Conservation (phyloP, 805 yeast species). For the Spathaspora arborariae region DNA sequence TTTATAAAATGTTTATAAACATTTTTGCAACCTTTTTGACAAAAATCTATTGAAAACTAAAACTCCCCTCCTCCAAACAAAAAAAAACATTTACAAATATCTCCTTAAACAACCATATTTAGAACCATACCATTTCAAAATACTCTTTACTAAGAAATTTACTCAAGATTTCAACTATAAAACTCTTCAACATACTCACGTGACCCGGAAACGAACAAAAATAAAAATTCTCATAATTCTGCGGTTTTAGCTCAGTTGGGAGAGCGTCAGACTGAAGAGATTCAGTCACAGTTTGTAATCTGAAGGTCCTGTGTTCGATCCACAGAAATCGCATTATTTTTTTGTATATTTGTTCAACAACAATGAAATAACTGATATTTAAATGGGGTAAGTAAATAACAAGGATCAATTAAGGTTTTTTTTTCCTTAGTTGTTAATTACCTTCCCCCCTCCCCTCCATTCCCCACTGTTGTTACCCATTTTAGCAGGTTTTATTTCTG, state of each 20-base stretch:
- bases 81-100: too few species aligned
- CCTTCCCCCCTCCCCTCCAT: background rate
- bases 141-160: background rate
- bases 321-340: constrained; percentile 60
- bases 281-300: constrained; percentile 40
- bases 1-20: background rate
- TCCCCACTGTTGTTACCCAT: background rate
- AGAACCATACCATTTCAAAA: background rate
- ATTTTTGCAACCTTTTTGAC: background rate
- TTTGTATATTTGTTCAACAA: background rate
- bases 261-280: constrained; percentile 36
- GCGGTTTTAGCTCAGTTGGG: constrained; percentile 38
- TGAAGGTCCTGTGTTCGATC: constrained; percentile 90
- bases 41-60: background rate
- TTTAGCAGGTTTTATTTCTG: background rate
- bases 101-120: too few species aligned
- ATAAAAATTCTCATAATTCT: background rate
- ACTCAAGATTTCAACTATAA: background rate
- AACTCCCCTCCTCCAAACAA: too few species aligned
- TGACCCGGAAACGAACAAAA: background rate
- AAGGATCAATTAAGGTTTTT: background rate
- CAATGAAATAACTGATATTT: background rate
- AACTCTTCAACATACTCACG: background rate
- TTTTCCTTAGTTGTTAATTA: background rate
- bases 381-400: too few species aligned